Evolutionary conservation across 1,284 basidiomycete species (phyloP).

Genomic region (Moesziomyces sp.): DNA sequence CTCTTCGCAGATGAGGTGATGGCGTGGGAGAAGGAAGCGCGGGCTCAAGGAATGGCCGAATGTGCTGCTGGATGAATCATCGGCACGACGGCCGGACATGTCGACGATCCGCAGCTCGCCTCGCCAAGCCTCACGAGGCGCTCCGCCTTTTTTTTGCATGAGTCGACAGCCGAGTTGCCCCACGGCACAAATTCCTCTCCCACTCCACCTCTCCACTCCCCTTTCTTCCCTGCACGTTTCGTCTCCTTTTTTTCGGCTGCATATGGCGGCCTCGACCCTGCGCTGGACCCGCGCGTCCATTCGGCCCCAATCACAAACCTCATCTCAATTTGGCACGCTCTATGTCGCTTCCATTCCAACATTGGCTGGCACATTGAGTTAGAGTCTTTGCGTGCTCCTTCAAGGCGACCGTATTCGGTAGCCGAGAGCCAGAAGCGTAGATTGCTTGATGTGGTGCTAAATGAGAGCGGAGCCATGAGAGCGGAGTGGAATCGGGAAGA

Average conservation of each 20-base stretch:
- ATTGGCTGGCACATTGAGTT: background rate
- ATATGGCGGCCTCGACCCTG: background rate
- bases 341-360: background rate
- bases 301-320: conserved; percentile 6
- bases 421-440: too few relatives aligned
- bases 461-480: too few relatives aligned
- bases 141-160: too few relatives aligned
- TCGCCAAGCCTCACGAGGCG: background rate
- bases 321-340: background rate
- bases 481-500: background rate
- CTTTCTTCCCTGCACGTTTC: background rate
- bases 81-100: background rate
- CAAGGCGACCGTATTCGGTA: too few relatives aligned
- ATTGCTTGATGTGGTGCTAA: too few relatives aligned
- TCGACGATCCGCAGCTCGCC: background rate
- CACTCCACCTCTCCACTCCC: background rate
- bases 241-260: background rate
- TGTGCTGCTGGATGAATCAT: background rate
- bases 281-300: conserved; percentile 9
- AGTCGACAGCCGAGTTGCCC: background rate
- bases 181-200: background rate
- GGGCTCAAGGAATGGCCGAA: background rate
- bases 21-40: background rate
- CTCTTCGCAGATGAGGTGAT: background rate
- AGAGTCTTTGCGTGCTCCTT: too few relatives aligned